Base-by-base conservation (phyloP, 352 stramenopile species). In the Phytophthora aleatoria region DNA sequence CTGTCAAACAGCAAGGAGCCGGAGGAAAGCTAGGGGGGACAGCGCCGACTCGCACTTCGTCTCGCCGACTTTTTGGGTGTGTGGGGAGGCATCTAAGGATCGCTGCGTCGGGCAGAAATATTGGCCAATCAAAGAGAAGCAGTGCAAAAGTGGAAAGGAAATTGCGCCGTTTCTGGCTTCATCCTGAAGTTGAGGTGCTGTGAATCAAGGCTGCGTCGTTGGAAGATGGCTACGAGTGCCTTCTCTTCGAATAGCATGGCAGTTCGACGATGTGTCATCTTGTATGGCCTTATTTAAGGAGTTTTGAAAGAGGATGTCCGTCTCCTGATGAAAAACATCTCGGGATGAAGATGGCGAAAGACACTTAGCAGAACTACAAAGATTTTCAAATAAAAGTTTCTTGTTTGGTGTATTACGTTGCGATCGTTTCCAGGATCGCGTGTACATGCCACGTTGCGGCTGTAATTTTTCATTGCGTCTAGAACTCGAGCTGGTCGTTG, bases 401-500 rank as follows among this genome's bases (percentile, higher is more conserved):
- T 54, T 31, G 48, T 44, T 55, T 42, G 12, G 10, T 55, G 27
- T 55, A 41, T 35, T 43, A 16, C 10, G 4, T 33, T 31, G 35
- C 49, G 30, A 55, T 43, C 31, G 24, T 5, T 31, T 43, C 30
- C 30, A 11, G 28, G 27, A 30, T 41, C 30, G n/a, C 48, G 31
- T 56, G 20, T 45, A 56, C 50, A 45, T 35, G 35, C 50, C 50
- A 44, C 31, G 11, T 3, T 31, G 31, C 31, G 31, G 31, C 31
- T 31, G 49, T 44, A n/a, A 16, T 54, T 2, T 35, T 35, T 20
- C 45, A 12, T 49, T 42, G 30, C 24, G 41, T 13, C 50, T 70
- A 79, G 41, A 74, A 79, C 42, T 58, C 59, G 48, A 79, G 55
- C 15, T 65, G 50, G 33, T 50, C 49, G n/a, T 69, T 38, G 50